These are phyloP conservation scores for Trichoderma oligosporum DNA, from an alignment of 2,329 filamentous ascomycete species.

Conservation along the genomic window DNA sequence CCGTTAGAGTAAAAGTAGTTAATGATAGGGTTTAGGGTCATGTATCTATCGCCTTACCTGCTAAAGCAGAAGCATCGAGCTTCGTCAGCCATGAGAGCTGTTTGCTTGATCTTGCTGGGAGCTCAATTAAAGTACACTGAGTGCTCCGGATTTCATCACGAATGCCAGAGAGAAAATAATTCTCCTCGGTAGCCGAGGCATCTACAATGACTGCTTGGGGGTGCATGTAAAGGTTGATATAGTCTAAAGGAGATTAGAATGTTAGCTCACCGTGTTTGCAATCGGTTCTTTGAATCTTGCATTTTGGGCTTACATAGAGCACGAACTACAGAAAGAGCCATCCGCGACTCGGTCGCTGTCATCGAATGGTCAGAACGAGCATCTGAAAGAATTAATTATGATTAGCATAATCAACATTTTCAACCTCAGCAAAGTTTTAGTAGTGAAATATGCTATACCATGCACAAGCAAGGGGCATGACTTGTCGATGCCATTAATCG, in stretches of 20 bases:
- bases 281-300: neutral
- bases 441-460: constrained; percentile 36
- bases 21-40: neutral
- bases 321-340: constrained; percentile 60
- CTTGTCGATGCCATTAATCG: constrained; percentile 74
- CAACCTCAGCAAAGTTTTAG: no score
- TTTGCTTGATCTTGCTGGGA: constrained; percentile 61
- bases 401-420: constrained; percentile 20
- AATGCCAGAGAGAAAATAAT: constrained; percentile 61
- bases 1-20: constrained; percentile 22
- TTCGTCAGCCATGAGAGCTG: constrained; percentile 73
- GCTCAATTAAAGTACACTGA: constrained; percentile 64
- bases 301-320: constrained; percentile 53
- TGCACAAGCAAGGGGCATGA: constrained; percentile 63
- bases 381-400: constrained; percentile 49
- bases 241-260: constrained; percentile 34
- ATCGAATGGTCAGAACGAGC: constrained; percentile 70
- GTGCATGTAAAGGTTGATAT: constrained; percentile 70
- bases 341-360: constrained; percentile 65
- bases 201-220: constrained; percentile 76
- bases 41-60: constrained; percentile 43
- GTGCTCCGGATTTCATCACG: constrained; percentile 50
- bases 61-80: constrained; percentile 68
- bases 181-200: constrained; percentile 61
- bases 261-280: no score